Conservation (phyloP, 129 eudicot species). For the Flaveria brownii region DNA sequence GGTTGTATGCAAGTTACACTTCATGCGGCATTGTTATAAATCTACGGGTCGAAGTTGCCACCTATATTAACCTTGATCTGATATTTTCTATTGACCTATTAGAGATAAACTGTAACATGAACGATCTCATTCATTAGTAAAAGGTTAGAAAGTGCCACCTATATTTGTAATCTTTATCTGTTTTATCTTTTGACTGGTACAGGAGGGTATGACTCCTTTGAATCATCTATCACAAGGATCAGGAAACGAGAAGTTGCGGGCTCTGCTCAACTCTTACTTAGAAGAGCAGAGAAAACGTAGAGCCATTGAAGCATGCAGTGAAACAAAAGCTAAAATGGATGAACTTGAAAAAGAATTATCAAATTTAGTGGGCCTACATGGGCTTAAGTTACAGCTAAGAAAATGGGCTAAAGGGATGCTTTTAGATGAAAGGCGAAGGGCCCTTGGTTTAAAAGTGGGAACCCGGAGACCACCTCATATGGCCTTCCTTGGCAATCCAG, state of each 20-base stretch:
- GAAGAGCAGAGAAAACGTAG: conserved; percentile 68
- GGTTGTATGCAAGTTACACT: conserved; percentile 3
- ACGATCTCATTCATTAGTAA: neutral
- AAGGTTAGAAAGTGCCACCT: neutral
- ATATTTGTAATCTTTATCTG: neutral
- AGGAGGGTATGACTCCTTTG: conserved; percentile 87
- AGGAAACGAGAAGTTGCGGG: conserved; percentile 74
- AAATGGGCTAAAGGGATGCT: conserved; percentile 95
- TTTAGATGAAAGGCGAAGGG: conserved; percentile 80
- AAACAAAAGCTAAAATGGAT: conserved; percentile 90
- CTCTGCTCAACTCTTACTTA: conserved; percentile 51
- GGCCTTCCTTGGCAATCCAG: conserved; percentile 98
- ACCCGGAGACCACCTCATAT: conserved; percentile 87
- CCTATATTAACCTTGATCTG: neutral
- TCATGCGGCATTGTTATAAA: neutral
- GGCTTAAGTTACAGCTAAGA: conserved; percentile 69
- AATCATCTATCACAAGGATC: conserved; percentile 80
- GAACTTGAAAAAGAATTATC: conserved; percentile 77
- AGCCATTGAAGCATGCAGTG: conserved; percentile 88
- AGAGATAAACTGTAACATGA: neutral
- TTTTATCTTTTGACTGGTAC: conserved; percentile 28
- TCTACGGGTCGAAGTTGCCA: neutral
- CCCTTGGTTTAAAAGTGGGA: conserved; percentile 78
- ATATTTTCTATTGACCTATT: neutral
- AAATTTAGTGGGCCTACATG: conserved; percentile 70